Base-by-base conservation (phyloP, 352 stramenopile genomes). In the Thalassiosira sp. region DNA sequence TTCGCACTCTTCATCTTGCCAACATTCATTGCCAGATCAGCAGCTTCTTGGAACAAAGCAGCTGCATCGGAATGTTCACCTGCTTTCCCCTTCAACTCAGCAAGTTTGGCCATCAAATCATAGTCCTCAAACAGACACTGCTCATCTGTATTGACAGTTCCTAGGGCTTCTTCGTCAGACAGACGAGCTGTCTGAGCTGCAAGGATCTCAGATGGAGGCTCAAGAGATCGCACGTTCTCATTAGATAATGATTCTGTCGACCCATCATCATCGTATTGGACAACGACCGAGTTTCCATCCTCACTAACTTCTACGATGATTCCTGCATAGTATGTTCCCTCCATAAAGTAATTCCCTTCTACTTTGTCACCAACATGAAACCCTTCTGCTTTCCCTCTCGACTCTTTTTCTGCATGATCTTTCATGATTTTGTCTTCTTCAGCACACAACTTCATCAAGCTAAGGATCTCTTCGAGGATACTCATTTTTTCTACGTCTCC, bases 261-360 rank as follows among this genome's bases (percentile, higher is more conserved):
- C 22, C 74, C 85, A 73, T 90, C 85, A 75, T 91, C 85, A 61
- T 89, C 85, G 62, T 91, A 91, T 28, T 75, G 58, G 28, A 90
- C 54, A 33, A 68, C 56, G 5, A 89, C 58, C 31, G 45, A 52
- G 37, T 70, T 68, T 16, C 71, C 73, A 77, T 87, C 76, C n/a
- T 84, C 72, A 16, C 57, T 62, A 22, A 90, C 49, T 37, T 79
- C 68, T 28, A 79, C 48, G 0, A 91, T 61, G 22, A 71, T 40
- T 56, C 82, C 85, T 28, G 79, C 45, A 72, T 91, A 91, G 66
- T 72, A 91, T 45, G 73, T 85, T 1, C 85, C 85, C 80, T 91
- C 82, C 57, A 89, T 66, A 56, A 57, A 83, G 46, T 88, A 91
- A 62, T 91, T 85, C 25, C 63, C 85, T 65, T 91, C 79, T 1